Evolutionary conservation across 352 stramenopile species (phyloP).

Genomic region (Globisporangium yorkense): DNA sequence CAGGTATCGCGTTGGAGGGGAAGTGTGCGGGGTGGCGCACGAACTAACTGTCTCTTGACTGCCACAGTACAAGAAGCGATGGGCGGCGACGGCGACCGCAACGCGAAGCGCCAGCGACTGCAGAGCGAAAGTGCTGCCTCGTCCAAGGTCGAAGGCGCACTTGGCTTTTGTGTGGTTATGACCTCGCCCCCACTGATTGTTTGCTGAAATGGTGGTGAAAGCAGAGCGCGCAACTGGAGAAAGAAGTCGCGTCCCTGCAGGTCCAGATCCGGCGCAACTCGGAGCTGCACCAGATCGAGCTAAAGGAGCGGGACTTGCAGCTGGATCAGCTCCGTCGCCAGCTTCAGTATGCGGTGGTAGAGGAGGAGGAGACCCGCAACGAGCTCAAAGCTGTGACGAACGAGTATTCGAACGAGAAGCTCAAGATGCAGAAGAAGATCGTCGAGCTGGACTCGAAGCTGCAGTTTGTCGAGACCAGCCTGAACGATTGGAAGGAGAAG

Average conservation of each 20-base stretch:
- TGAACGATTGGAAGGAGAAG: slow-evolving; percentile 72
- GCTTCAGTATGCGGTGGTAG: slow-evolving; percentile 49
- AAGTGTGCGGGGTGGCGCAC: not conserved
- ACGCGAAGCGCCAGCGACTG: slow-evolving; percentile 43
- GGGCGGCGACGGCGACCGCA: slow-evolving; percentile 21
- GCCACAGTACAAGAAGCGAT: slow-evolving; percentile 19
- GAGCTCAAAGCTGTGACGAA: slow-evolving; percentile 52
- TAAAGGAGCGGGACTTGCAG: slow-evolving; percentile 66
- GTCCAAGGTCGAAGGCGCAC: slow-evolving; percentile 33
- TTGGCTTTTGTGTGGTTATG: too few relatives aligned
- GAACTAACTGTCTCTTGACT: not conserved
- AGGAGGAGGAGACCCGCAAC: slow-evolving; percentile 58
- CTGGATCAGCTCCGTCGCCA: slow-evolving; percentile 61
- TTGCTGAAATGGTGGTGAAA: not conserved
- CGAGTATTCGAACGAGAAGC: slow-evolving; percentile 48
- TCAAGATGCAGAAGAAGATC: slow-evolving; percentile 60
- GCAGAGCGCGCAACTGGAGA: slow-evolving; percentile 48
- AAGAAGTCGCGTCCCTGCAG: slow-evolving; percentile 43
- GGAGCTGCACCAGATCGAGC: slow-evolving; percentile 55
- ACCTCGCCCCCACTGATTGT: not conserved
- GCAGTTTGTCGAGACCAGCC: slow-evolving; percentile 49
- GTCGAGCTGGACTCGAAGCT: slow-evolving; percentile 70
- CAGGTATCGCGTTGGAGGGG: not conserved
- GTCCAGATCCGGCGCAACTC: slow-evolving; percentile 46
- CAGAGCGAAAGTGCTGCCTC: slow-evolving; percentile 53